These are phyloP conservation scores for Penicillium coprophilum DNA, from an alignment of 495 filamentous ascomycete species.

Conservation along the genomic window DNA sequence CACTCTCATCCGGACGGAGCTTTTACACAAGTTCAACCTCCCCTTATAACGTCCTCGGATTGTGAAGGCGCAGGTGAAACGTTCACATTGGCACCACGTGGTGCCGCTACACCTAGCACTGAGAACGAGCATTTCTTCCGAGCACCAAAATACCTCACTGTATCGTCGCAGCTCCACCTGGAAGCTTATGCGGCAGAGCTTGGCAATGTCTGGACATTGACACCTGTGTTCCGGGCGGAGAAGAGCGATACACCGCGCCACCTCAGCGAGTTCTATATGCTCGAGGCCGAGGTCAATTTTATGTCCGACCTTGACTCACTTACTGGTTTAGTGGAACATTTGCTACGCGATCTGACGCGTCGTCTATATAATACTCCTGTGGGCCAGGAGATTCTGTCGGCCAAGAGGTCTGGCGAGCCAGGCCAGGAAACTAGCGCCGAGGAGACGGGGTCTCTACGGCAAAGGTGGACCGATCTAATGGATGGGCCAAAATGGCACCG, in stretches of 20 bases:
- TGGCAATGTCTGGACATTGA: conserved; percentile 89
- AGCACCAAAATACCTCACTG: conserved; percentile 90
- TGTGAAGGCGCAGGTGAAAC: conserved; percentile 97
- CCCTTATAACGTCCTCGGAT: conserved; percentile 93
- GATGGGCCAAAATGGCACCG: conserved; percentile 66
- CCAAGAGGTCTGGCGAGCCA: conserved; percentile 39
- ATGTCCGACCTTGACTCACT: conserved; percentile 65
- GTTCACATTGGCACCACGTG: conserved; percentile 65
- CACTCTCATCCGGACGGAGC: conserved; percentile 49
- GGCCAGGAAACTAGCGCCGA: conserved; percentile 35
- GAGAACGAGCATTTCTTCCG: conserved; percentile 67
- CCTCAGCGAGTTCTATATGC: conserved; percentile 98
- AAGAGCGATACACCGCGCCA: conserved; percentile 92
- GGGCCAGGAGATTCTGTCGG: conserved; percentile 60
- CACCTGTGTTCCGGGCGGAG: conserved; percentile 92
- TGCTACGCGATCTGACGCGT: conserved; percentile 63
- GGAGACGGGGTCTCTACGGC: conserved; percentile 46
- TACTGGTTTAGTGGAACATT: conserved; percentile 75
- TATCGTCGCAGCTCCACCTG: conserved; percentile 91
- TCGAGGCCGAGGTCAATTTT: conserved; percentile 87
- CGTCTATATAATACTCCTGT: conserved; percentile 56
- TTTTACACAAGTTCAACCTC: conserved; percentile 87
- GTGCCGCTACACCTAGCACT: conserved; percentile 28
- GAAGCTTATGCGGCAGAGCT: conserved; percentile 89
- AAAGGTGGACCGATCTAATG: conserved; percentile 70